A percentile compares a stretch with the other conserved stretches of the same genome.
These are phyloP conservation scores for Cystobasidium tubakii DNA, from an alignment of 768 basidiomycete genomes.

Conservation along the genomic window DNA sequence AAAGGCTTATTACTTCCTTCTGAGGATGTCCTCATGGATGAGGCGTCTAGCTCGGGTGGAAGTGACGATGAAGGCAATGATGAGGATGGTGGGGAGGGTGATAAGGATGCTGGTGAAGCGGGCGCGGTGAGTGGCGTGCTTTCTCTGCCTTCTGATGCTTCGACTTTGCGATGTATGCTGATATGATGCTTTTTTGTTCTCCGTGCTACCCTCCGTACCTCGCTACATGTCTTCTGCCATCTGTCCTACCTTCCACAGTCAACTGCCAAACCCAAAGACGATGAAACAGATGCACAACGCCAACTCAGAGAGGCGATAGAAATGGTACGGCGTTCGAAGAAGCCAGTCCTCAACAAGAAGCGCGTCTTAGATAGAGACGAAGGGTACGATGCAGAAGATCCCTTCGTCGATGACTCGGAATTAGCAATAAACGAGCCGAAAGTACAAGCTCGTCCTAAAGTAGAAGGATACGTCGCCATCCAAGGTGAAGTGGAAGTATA, in stretches of 20 bases:
- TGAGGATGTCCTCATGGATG: not conserved
- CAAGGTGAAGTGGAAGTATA: conserved; percentile 29
- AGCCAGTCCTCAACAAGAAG: conserved; percentile 1
- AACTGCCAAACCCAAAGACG: not conserved
- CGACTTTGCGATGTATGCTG: conserved; percentile 1
- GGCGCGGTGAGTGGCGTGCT: not conserved
- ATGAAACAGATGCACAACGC: conserved; percentile 18
- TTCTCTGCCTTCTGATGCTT: not conserved
- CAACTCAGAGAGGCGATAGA: conserved; percentile 8
- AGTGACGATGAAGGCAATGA: conserved; percentile 23
- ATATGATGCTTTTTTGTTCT: not conserved
- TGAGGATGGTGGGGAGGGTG: conserved; percentile 9
- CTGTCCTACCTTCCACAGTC: not conserved
- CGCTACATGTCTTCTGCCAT: not conserved
- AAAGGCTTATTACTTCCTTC: conserved; percentile 21
- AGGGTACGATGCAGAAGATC: conserved; percentile 85
- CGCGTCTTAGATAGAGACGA: conserved; percentile 52
- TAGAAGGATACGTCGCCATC: conserved; percentile 57
- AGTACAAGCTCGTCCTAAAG: conserved; percentile 82
- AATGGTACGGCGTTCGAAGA: not conserved
- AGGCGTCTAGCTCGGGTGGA: conserved; percentile 4
- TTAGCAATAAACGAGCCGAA: conserved; percentile 77
- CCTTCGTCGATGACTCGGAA: conserved; percentile 97
- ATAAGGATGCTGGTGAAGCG: not conserved
- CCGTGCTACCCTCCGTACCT: not conserved